Conservation (phyloP, 169 alveolate genomes). For the Cryptosporidium ryanae region DNA sequence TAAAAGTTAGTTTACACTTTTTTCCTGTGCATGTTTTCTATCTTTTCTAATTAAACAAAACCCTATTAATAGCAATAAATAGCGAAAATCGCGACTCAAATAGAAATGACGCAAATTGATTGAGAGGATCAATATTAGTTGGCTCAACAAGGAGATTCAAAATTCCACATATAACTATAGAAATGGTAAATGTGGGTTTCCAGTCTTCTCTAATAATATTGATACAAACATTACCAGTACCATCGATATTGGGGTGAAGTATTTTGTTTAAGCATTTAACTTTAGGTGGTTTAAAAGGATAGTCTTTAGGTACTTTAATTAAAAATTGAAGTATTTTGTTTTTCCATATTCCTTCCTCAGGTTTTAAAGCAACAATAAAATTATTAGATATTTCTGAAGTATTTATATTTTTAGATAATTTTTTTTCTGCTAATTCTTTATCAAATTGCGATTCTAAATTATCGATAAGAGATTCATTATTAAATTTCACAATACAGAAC, state of each 20-base stretch:
- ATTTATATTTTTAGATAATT: background rate
- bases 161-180: constrained; percentile 89
- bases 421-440: background rate
- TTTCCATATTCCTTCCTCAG: constrained; percentile 58
- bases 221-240: constrained; percentile 92
- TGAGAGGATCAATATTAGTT: constrained; percentile 89
- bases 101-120: constrained; percentile 73
- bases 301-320: constrained; percentile 74
- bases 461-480: constrained; percentile 15
- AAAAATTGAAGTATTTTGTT: constrained; percentile 25
- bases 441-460: background rate
- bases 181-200: constrained; percentile 90
- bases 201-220: constrained; percentile 93
- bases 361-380: constrained; percentile 27
- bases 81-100: constrained; percentile 9
- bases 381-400: background rate
- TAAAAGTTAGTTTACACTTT: background rate
- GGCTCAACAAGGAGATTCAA: constrained; percentile 87
- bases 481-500: constrained; percentile 36
- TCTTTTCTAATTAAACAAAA: background rate
- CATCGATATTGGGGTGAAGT: constrained; percentile 93
- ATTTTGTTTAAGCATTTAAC: constrained; percentile 85
- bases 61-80: constrained; percentile 33
- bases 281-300: constrained; percentile 87
- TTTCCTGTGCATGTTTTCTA: background rate